These are phyloP conservation scores for Phaeosphaeriaceae sp. DNA, from an alignment of 2,329 filamentous ascomycete species.

Conservation along the genomic window DNA sequence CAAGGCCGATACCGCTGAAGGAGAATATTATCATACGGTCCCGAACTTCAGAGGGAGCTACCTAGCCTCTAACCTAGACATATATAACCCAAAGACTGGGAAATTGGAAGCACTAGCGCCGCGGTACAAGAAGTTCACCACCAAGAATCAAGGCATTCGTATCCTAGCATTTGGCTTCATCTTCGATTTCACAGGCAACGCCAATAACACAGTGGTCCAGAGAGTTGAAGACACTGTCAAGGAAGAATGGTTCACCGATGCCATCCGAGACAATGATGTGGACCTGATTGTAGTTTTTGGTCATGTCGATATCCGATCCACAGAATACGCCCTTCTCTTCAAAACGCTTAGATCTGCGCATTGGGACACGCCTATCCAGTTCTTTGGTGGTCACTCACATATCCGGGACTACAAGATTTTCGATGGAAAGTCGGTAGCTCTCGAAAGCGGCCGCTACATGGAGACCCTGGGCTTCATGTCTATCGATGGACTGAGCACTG, in stretches of 20 bases:
- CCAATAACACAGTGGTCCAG: conserved; percentile 87
- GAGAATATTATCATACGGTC: conserved; percentile 80
- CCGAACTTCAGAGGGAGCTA: conserved; percentile 83
- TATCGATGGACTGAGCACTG: conserved; percentile 68
- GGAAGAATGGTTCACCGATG: conserved; percentile 87
- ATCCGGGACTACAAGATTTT: conserved; percentile 84
- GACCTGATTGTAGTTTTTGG: conserved; percentile 88
- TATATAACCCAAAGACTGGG: conserved; percentile 75
- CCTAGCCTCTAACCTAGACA: conserved; percentile 91
- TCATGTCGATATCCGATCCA: conserved; percentile 82
- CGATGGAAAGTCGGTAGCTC: conserved; percentile 76
- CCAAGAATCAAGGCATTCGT: conserved; percentile 83
- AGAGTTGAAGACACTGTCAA: conserved; percentile 80
- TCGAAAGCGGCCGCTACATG: conserved; percentile 91
- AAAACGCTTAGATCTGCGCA: conserved; percentile 77
- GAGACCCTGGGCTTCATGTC: conserved; percentile 96
- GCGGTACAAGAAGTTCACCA: conserved; percentile 87
- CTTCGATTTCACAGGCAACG: conserved; percentile 90
- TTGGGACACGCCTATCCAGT: conserved; percentile 84
- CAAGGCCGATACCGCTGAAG: conserved; percentile 75
- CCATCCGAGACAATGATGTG: conserved; percentile 77
- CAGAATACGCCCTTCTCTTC: conserved; percentile 80
- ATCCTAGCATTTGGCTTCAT: conserved; percentile 92
- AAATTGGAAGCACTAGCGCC: conserved; percentile 77
- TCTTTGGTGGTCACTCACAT: conserved; percentile 91